Percentiles rank a stretch among this genome's conserved stretches.
Evolutionary conservation across 2,329 filamentous ascomycete species (phyloP).

Genomic region (Ophiostoma sp.): DNA sequence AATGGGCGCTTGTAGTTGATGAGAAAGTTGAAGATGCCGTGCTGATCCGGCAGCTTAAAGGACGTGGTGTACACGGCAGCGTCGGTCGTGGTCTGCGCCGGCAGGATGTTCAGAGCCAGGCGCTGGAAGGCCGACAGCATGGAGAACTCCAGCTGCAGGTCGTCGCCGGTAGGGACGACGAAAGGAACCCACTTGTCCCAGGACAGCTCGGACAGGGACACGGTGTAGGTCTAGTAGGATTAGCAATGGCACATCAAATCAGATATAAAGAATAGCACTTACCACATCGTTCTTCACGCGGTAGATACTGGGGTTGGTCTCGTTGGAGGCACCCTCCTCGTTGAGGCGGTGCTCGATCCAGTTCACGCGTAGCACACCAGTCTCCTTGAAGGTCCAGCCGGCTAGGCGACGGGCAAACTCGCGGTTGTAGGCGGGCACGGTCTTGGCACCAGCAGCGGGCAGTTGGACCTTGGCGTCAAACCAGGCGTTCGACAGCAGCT

Average conservation of each 20-base stretch:
- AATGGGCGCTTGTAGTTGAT: slow-evolving; percentile 97
- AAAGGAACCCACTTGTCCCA: slow-evolving; percentile 73
- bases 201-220: slow-evolving; percentile 81
- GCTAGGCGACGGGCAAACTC: slow-evolving; percentile 79
- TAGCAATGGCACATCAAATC: background rate
- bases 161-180: slow-evolving; percentile 61
- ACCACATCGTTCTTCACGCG: slow-evolving; percentile 95
- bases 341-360: slow-evolving; percentile 71
- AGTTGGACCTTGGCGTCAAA: slow-evolving; percentile 74
- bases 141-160: slow-evolving; percentile 89
- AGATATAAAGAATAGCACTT: slow-evolving; percentile 40
- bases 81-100: slow-evolving; percentile 52
- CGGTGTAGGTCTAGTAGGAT: slow-evolving; percentile 59
- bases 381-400: slow-evolving; percentile 96
- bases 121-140: slow-evolving; percentile 99
- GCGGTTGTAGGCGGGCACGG: slow-evolving; percentile 66
- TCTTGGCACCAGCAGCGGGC: slow-evolving; percentile 40
- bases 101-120: slow-evolving; percentile 57
- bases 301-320: slow-evolving; percentile 81
- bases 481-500: slow-evolving; percentile 85
- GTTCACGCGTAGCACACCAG: slow-evolving; percentile 80
- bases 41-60: slow-evolving; percentile 88
- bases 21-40: slow-evolving; percentile 98
- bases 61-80: slow-evolving; percentile 66
- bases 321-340: slow-evolving; percentile 48